Percentiles rank a stretch among this genome's conserved stretches.
These are phyloP conservation scores for Cyclotella kingstonii DNA, from an alignment of 108 stramenopile species.

Conservation along the genomic window DNA sequence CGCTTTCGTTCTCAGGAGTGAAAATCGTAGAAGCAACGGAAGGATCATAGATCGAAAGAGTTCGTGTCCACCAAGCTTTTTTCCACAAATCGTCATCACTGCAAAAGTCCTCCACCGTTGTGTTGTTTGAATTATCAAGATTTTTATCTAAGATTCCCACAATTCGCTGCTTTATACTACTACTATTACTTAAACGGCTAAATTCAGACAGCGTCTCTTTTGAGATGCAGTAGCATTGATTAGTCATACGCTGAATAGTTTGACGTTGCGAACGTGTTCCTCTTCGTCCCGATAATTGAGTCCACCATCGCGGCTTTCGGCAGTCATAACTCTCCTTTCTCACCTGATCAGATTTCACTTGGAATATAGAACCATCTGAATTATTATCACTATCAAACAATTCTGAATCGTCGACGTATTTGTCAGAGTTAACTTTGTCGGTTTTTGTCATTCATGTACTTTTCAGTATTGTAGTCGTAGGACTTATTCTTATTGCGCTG, in stretches of 20 bases:
- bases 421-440: too few relatives aligned
- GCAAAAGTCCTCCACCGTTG: too few relatives aligned
- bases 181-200: slow-evolving; percentile 27
- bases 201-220: slow-evolving; percentile 29
- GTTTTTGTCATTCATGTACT: too few relatives aligned
- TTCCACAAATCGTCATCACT: slow-evolving; percentile 21
- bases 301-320: slow-evolving; percentile 80
- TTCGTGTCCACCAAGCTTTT: slow-evolving; percentile 22
- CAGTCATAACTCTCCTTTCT: slow-evolving; percentile 15
- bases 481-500: too few relatives aligned
- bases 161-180: neutral
- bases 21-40: neutral
- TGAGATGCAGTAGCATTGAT: slow-evolving; percentile 31
- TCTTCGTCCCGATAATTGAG: slow-evolving; percentile 46
- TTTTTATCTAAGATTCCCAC: too few relatives aligned
- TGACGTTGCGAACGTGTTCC: slow-evolving; percentile 62
- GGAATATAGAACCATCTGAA: too few relatives aligned
- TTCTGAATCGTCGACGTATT: too few relatives aligned
- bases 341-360: too few relatives aligned
- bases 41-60: slow-evolving; percentile 3
- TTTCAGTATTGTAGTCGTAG: too few relatives aligned
- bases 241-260: slow-evolving; percentile 44
- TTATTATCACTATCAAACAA: too few relatives aligned
- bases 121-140: too few relatives aligned
- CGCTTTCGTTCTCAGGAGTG: neutral